Evolutionary conservation across 2,329 filamentous ascomycete genomes (phyloP).

Genomic region (Coniosporium uncinatum): DNA sequence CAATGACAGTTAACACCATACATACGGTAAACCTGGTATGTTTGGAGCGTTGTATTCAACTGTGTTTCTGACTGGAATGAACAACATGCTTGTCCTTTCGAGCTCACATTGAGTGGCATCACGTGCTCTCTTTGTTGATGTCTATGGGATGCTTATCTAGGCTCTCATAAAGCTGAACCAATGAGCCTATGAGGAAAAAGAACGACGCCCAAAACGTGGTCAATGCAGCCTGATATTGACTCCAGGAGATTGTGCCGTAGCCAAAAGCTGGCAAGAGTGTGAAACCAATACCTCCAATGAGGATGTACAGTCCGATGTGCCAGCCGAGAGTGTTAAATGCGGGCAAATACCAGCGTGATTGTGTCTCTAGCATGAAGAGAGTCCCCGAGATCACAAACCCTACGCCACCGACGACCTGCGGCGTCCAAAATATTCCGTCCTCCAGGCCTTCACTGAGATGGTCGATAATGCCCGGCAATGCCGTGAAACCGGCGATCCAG

Average conservation of each 20-base stretch:
- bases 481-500: slow-evolving; percentile 57
- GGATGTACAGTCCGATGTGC: slow-evolving; percentile 63
- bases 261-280: slow-evolving; percentile 35
- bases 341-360: slow-evolving; percentile 56
- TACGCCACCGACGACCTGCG: slow-evolving; percentile 55
- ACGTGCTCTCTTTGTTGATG: slow-evolving; percentile 2
- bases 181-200: slow-evolving; percentile 24
- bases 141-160: slow-evolving; percentile 23
- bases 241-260: slow-evolving; percentile 20
- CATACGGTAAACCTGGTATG: too few relatives aligned
- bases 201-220: slow-evolving; percentile 26
- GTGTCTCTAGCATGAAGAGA: slow-evolving; percentile 63
- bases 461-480: slow-evolving; percentile 49
- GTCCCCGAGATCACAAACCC: slow-evolving; percentile 54
- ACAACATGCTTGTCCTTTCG: too few relatives aligned
- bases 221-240: slow-evolving; percentile 21
- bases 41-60: too few relatives aligned
- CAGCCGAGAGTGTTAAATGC: slow-evolving; percentile 53
- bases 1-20: too few relatives aligned
- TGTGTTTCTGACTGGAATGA: too few relatives aligned
- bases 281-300: slow-evolving; percentile 58
- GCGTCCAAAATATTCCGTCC: slow-evolving; percentile 56
- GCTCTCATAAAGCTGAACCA: slow-evolving; percentile 25
- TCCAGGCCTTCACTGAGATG: slow-evolving; percentile 38
- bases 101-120: too few relatives aligned